Evolutionary conservation across 2,329 filamentous ascomycete species (phyloP).

Genomic region (Rutstroemia sp.): DNA sequence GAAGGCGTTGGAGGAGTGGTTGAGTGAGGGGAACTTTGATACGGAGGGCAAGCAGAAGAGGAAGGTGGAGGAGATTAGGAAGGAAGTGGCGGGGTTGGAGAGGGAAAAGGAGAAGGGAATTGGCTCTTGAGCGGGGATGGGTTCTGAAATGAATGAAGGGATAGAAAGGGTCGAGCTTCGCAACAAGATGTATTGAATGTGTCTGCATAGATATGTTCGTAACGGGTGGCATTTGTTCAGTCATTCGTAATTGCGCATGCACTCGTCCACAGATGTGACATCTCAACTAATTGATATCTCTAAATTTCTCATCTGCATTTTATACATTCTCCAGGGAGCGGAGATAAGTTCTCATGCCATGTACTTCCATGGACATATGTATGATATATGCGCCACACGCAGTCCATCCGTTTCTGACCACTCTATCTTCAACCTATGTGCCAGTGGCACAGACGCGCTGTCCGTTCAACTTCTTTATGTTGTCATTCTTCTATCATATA

Average conservation of each 20-base stretch:
- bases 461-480: background rate
- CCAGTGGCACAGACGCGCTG: background rate
- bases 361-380: too few species aligned
- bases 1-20: conserved; percentile 45
- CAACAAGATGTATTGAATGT: too few species aligned
- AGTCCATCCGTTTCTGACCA: background rate
- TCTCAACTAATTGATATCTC: too few species aligned
- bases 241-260: too few species aligned
- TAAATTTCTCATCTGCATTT: too few species aligned
- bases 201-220: too few species aligned
- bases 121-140: background rate
- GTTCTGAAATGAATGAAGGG: background rate
- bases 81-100: background rate
- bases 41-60: conserved; percentile 42
- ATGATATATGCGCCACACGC: background rate
- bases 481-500: background rate
- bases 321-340: too few species aligned
- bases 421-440: background rate
- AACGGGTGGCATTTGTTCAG: too few species aligned
- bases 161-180: background rate
- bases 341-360: too few species aligned
- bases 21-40: conserved; percentile 37
- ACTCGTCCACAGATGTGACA: too few species aligned
- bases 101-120: background rate
- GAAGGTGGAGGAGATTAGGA: conserved; percentile 32